Percentiles rank a stretch among this genome's conserved stretches.
Evolutionary conservation across 2,329 filamentous ascomycete species (phyloP).

Genomic region (Zymoseptoria pseudotritici): DNA sequence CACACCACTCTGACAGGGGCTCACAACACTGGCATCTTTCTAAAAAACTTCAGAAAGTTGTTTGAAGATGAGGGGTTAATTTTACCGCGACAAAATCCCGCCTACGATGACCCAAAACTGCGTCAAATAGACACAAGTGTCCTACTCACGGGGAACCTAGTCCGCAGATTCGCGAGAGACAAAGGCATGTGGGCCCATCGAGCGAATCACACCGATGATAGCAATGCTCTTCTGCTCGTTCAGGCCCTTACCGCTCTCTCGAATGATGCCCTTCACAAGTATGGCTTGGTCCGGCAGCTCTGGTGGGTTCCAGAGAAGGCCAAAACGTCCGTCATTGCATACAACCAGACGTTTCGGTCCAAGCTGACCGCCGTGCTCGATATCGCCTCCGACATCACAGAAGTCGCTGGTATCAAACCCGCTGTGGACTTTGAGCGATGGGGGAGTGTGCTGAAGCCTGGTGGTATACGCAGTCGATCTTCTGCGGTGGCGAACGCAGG

Average conservation of each 20-base stretch:
- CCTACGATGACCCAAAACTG: conserved; percentile 28
- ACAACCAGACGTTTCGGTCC: conserved; percentile 15
- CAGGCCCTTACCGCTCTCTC: conserved; percentile 33
- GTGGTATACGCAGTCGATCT: neutral
- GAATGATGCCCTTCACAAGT: conserved; percentile 52
- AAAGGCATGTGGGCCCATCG: neutral
- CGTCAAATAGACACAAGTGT: conserved; percentile 61
- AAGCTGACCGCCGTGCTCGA: conserved; percentile 36
- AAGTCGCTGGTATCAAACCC: conserved; percentile 19
- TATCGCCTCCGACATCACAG: conserved; percentile 50
- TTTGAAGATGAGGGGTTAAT: conserved; percentile 41
- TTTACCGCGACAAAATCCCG: conserved; percentile 32
- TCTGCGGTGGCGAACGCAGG: neutral
- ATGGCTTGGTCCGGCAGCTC: conserved; percentile 73
- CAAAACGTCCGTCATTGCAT: conserved; percentile 53
- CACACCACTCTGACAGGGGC: conserved; percentile 32
- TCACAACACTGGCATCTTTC: conserved; percentile 10
- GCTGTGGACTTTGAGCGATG: neutral
- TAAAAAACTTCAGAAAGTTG: conserved; percentile 42
- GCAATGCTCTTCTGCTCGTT: neutral
- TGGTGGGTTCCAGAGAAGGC: conserved; percentile 62
- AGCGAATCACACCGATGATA: neutral
- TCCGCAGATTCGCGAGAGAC: conserved; percentile 7
- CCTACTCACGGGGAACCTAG: conserved; percentile 45
- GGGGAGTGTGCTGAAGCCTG: neutral